A percentile compares a stretch with the other conserved stretches of the same genome.
These are phyloP conservation scores for Pyricularia grisea DNA, from an alignment of 2,329 filamentous ascomycete genomes.

Conservation along the genomic window DNA sequence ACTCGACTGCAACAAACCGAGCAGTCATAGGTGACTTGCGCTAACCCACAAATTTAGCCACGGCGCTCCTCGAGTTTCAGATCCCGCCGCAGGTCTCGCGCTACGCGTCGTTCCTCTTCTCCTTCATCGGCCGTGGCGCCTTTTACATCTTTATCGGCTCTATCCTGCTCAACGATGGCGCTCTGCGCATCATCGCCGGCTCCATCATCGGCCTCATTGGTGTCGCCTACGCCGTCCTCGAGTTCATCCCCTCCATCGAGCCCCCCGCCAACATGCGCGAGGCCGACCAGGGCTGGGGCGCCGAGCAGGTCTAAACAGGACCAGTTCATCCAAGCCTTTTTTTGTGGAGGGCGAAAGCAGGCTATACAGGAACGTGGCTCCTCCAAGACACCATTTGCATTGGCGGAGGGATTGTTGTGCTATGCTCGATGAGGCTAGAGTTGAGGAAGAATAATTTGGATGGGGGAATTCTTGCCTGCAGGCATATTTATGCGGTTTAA, in stretches of 20 bases:
- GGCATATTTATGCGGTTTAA: neutral
- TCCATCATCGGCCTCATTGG: conserved; percentile 70
- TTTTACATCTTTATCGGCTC: conserved; percentile 96
- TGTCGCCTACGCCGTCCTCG: conserved; percentile 64
- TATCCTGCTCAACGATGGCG: conserved; percentile 62
- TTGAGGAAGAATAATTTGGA: neutral
- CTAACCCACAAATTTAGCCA: conserved; percentile 33
- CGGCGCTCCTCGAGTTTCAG: conserved; percentile 79
- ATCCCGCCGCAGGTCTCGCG: conserved; percentile 86
- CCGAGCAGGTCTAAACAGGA: conserved; percentile 57
- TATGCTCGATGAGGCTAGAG: too few species aligned
- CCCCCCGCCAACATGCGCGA: conserved; percentile 76
- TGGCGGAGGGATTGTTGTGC: neutral
- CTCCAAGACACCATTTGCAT: neutral
- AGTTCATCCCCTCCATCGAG: conserved; percentile 72
- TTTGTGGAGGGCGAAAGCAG: neutral
- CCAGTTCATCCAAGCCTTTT: too few species aligned
- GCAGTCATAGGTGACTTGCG: neutral
- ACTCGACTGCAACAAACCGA: neutral
- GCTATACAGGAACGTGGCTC: neutral
- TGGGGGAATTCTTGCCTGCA: neutral
- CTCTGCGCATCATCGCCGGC: conserved; percentile 67
- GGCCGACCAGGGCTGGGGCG: conserved; percentile 65
- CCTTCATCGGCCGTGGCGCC: conserved; percentile 86
- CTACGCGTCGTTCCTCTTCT: conserved; percentile 97